phyloP scores from a whole-genome alignment of 148 eudicot species.

The Drosera capensis region DNA sequence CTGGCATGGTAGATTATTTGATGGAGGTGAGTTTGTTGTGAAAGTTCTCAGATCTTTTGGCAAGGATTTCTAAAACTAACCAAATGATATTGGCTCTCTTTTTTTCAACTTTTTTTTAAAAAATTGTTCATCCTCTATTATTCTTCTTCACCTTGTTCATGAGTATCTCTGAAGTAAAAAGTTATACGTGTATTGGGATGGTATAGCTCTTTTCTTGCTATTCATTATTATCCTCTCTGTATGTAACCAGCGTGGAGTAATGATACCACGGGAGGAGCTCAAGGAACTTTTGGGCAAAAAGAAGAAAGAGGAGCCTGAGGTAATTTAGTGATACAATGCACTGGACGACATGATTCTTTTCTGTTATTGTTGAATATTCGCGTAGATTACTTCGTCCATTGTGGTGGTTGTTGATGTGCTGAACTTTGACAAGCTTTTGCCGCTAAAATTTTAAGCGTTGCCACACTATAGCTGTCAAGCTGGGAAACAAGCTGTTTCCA shows the following conservation, averaged over 20 bases:
- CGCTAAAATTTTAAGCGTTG: too few species aligned
- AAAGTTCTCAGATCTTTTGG: neutral
- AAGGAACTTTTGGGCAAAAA: constrained; percentile 58
- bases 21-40: constrained; percentile 58
- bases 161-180: neutral
- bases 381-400: neutral
- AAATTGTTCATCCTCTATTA: too few species aligned
- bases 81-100: neutral
- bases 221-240: neutral
- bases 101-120: too few species aligned
- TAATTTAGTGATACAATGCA: constrained; percentile 11
- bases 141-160: neutral
- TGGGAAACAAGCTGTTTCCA: too few species aligned
- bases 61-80: neutral
- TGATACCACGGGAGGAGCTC: constrained; percentile 79
- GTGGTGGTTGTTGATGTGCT: neutral
- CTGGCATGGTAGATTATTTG: constrained; percentile 63
- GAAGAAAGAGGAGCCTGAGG: constrained; percentile 68
- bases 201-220: neutral
- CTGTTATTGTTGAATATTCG: neutral
- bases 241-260: constrained; percentile 55
- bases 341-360: neutral
- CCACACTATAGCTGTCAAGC: too few species aligned
- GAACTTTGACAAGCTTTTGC: too few species aligned
- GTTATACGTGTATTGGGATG: neutral